Evolutionary conservation across 352 stramenopile species (phyloP), one percentile per base, ranked within the genome.

Genomic region (Phytophthora sp.): DNA sequence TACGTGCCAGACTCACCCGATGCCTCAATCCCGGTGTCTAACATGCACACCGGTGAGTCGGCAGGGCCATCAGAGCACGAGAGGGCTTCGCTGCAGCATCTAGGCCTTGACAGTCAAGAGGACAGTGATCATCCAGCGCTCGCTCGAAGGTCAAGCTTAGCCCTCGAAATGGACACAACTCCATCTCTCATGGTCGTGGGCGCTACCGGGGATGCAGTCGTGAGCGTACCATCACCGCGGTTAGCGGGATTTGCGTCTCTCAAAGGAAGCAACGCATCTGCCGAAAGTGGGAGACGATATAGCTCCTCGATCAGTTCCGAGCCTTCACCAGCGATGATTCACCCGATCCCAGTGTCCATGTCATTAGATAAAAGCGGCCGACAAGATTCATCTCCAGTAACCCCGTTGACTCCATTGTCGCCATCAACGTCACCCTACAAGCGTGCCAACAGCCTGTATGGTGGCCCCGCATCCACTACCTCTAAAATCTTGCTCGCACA

Each of bases 381-480:
- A 54, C 61, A 18, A 28, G 57, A 67, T 34, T 59, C 37, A n/a
- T 39, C 28, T 15, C 45, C 35, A 3, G 53, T 44, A 39, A 31
- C 23, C 3, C 15, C 50, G 30, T 26, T 72, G 35, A 57, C 45
- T 23, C 51, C 64, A 2, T 42, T 72, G 11, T 76, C 31, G 10
- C 62, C 63, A 18, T 74, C 49, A 5, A 61, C 27, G 13, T 85
- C 46, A 26, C 76, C 76, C 0, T 72, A 82, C 43, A 85, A 81
- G 49, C 70, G 76, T 20, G 72, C 69, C 8, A 77, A 72, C 39
- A 85, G 71, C 12, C 37, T 83, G 24, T 80, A 73, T 17, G 30
- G 44, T 12, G 34, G 41, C 35, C 49, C 59, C 43, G n/a, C 52
- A 18, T n/a, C 48, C 20, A 62, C 24, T 13, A 53, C 32, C 2